phyloP scores from a whole-genome alignment of 331 rosid genomes.

The Malus hybrid region DNA sequence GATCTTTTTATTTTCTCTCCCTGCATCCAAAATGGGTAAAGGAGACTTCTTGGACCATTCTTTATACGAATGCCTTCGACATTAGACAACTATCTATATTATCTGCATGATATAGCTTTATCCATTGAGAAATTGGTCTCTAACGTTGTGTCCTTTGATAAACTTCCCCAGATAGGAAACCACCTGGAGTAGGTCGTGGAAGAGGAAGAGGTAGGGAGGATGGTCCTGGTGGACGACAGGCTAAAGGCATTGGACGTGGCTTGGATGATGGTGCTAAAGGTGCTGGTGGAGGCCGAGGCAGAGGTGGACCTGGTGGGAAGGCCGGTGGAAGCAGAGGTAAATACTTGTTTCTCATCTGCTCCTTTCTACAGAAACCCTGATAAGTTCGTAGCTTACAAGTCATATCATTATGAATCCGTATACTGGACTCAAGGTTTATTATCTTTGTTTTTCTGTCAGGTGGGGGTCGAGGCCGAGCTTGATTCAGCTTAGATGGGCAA shows the following conservation, averaged over 20 bases:
- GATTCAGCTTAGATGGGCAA: slow-evolving; percentile 29
- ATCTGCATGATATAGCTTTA: neutral
- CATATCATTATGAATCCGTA: neutral
- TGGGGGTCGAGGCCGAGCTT: slow-evolving; percentile 72
- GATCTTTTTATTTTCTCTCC: neutral
- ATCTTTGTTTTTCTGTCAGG: slow-evolving; percentile 25
- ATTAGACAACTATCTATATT: too few relatives aligned
- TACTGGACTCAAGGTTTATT: neutral
- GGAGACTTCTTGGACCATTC: too few relatives aligned
- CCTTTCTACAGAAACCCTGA: neutral
- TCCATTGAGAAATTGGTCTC: neutral
- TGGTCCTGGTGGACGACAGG: slow-evolving; percentile 71
- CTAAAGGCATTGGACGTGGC: slow-evolving; percentile 95
- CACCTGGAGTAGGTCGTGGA: slow-evolving; percentile 97
- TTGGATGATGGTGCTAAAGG: slow-evolving; percentile 76
- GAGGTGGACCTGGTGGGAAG: slow-evolving; percentile 66
- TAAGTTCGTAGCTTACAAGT: neutral
- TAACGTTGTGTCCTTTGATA: slow-evolving; percentile 2
- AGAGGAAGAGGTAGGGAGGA: slow-evolving; percentile 89
- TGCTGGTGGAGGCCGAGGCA: slow-evolving; percentile 83
- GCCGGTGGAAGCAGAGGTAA: slow-evolving; percentile 84
- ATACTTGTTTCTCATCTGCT: neutral
- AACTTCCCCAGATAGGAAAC: slow-evolving; percentile 70
- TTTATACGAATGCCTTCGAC: too few relatives aligned
- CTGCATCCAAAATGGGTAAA: neutral